phyloP scores from a whole-genome alignment of 306 rosid species.

The Ammopiptanthus mongolicus region DNA sequence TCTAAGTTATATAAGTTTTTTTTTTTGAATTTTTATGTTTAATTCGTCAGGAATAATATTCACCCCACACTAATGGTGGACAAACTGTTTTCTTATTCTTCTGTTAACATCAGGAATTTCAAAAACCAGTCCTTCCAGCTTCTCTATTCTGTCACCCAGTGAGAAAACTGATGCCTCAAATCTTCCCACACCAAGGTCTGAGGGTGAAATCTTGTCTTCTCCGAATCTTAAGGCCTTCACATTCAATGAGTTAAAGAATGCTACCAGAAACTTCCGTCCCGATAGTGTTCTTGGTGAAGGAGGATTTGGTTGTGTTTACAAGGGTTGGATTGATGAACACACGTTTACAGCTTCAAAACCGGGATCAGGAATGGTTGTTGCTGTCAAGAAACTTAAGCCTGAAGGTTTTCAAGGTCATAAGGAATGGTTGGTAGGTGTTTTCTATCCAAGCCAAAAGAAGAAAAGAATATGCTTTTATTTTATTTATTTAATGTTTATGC shows the following conservation, averaged over 20 bases:
- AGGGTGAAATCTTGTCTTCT: slow-evolving; percentile 81
- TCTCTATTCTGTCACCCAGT: slow-evolving; percentile 39
- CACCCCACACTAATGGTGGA: background rate
- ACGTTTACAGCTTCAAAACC: slow-evolving; percentile 60
- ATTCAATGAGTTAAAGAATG: slow-evolving; percentile 67
- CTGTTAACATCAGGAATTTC: slow-evolving; percentile 45
- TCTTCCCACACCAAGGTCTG: slow-evolving; percentile 75
- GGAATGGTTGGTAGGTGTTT: slow-evolving; percentile 81
- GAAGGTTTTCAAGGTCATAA: slow-evolving; percentile 92
- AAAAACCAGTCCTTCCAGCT: slow-evolving; percentile 41
- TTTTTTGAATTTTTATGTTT: too few relatives aligned
- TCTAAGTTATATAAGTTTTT: too few relatives aligned
- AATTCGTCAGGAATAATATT: background rate
- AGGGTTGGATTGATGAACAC: slow-evolving; percentile 85
- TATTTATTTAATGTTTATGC: background rate
- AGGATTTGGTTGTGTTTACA: slow-evolving; percentile 85
- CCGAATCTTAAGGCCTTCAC: slow-evolving; percentile 64
- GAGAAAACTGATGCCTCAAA: slow-evolving; percentile 42
- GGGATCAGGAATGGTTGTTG: slow-evolving; percentile 81
- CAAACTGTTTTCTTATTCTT: slow-evolving; percentile 13
- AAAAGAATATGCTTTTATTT: background rate
- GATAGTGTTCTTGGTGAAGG: slow-evolving; percentile 91
- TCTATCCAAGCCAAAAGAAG: background rate
- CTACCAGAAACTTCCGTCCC: slow-evolving; percentile 76
- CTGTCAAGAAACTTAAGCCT: slow-evolving; percentile 80